Conservation (phyloP, 2,329 filamentous ascomycete genomes). For the Penicillium olsonii region DNA sequence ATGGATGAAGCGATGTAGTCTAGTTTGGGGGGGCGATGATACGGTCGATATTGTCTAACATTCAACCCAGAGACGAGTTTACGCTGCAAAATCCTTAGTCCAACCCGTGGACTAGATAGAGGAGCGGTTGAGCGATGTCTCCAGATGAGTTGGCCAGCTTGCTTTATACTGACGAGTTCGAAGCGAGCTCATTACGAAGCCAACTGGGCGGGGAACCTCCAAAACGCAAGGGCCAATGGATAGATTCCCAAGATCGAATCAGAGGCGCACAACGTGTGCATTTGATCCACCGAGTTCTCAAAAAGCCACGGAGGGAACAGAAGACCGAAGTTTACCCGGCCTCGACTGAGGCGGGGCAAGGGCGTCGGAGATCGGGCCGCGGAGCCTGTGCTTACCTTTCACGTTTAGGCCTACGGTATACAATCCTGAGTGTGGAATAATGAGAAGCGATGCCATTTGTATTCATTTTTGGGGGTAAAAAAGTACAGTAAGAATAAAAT, state of each 20-base stretch:
- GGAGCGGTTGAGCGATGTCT: neutral
- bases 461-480: constrained; percentile 7
- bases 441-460: neutral
- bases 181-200: neutral
- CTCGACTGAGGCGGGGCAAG: constrained; percentile 1
- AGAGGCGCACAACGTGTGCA: neutral
- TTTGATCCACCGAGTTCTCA: constrained; percentile 11
- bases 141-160: neutral
- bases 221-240: neutral
- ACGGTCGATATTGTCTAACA: too few relatives aligned
- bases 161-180: neutral
- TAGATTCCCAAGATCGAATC: neutral
- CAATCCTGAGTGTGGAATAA: neutral
- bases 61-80: neutral
- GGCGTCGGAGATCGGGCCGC: constrained; percentile 23
- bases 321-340: constrained; percentile 32
- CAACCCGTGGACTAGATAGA: too few relatives aligned
- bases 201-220: constrained; percentile 1
- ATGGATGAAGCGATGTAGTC: constrained; percentile 7
- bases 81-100: neutral
- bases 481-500: constrained; percentile 16
- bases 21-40: too few relatives aligned
- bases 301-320: constrained; percentile 23
- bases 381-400: neutral
- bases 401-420: neutral